Conservation (phyloP, 129 eudicot genomes). For the Daucus carota region DNA sequence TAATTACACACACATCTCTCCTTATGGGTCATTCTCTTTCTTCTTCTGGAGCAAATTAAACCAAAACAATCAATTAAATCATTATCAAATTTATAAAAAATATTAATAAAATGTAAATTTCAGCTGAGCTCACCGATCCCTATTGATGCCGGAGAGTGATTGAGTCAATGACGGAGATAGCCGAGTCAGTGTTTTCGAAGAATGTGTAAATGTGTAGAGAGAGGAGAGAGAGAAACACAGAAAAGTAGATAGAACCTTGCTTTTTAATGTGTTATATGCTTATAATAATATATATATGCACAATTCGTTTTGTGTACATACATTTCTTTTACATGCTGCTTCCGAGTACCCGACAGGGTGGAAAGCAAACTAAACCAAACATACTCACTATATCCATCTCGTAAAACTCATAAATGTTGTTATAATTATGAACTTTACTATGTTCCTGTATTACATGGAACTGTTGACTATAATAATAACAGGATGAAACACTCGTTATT, state of each 20-base stretch:
- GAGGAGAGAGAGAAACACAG: constrained; percentile 9
- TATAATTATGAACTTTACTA: too few relatives aligned
- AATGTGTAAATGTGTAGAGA: constrained; percentile 8
- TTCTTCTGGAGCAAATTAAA: neutral
- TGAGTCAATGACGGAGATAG: constrained; percentile 29
- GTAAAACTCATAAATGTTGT: too few relatives aligned
- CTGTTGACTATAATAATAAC: too few relatives aligned
- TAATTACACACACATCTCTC: neutral
- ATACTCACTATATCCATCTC: neutral
- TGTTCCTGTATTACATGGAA: too few relatives aligned
- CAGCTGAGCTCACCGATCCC: constrained; percentile 54
- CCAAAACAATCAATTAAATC: neutral
- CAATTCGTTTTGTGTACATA: neutral
- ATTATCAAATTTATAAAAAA: neutral
- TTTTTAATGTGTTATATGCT: neutral
- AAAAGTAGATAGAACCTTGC: constrained; percentile 14
- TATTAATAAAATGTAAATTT: constrained; percentile 10
- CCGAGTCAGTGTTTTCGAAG: constrained; percentile 27
- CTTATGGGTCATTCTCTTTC: neutral
- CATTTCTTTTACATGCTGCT: neutral
- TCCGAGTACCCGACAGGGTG: neutral
- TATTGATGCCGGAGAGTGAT: constrained; percentile 25
- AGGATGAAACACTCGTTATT: too few relatives aligned
- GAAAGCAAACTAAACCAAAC: neutral
- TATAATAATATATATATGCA: neutral